phyloP scores from a whole-genome alignment of 805 yeast genomes.

The Suhomyces pyralidae region DNA sequence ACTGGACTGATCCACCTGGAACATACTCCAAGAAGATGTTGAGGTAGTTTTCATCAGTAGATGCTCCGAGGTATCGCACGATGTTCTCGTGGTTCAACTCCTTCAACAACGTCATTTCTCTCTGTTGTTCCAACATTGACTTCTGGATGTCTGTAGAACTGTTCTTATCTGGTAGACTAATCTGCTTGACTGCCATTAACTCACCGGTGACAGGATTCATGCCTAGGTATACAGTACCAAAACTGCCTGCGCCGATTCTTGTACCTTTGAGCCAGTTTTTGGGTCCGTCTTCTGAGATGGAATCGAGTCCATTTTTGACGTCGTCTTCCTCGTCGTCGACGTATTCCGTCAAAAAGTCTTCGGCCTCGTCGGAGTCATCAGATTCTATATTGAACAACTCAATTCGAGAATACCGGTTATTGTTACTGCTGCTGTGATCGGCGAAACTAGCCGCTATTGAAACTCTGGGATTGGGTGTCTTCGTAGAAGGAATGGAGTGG shows the following conservation, averaged over 20 bases:
- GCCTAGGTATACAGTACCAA: slow-evolving; percentile 90
- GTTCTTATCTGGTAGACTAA: slow-evolving; percentile 55
- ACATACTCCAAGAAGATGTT: slow-evolving; percentile 64
- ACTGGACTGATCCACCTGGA: slow-evolving; percentile 53
- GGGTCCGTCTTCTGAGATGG: slow-evolving; percentile 54
- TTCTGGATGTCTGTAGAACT: slow-evolving; percentile 31
- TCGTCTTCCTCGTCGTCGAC: slow-evolving; percentile 44
- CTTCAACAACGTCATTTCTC: slow-evolving; percentile 74
- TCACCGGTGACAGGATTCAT: slow-evolving; percentile 92
- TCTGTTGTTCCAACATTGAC: slow-evolving; percentile 75
- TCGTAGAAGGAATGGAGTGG: slow-evolving; percentile 6
- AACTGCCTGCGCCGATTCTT: slow-evolving; percentile 89
- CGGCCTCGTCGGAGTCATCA: slow-evolving; percentile 20
- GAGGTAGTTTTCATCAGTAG: slow-evolving; percentile 63
- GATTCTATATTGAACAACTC: slow-evolving; percentile 45
- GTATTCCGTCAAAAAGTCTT: slow-evolving; percentile 12
- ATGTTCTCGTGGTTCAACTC: slow-evolving; percentile 88
- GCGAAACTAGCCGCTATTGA: slow-evolving; percentile 31
- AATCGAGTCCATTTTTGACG: slow-evolving; percentile 21
- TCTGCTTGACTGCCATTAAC: slow-evolving; percentile 96
- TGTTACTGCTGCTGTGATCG: slow-evolving; percentile 15
- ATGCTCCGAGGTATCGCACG: slow-evolving; percentile 87
- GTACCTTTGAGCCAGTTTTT: slow-evolving; percentile 91
- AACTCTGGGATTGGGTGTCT: slow-evolving; percentile 14
- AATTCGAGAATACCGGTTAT: slow-evolving; percentile 43